Evolutionary conservation across 768 basidiomycete species (phyloP), one percentile per base, ranked within the genome.

Genomic region (Sistotremastrum niveocremeum): DNA sequence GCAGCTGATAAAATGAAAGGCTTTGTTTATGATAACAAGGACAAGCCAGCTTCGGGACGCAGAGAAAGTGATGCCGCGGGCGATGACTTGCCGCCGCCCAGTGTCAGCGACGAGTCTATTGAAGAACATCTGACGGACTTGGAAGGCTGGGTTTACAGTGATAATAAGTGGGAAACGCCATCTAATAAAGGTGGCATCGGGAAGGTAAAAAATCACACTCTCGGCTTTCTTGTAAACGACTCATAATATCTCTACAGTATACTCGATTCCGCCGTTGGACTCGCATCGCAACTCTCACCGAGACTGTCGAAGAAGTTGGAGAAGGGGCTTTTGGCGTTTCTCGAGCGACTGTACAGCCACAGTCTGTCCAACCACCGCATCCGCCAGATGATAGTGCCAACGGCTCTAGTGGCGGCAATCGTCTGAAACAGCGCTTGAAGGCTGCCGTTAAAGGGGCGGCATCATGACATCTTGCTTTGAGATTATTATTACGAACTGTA

Each of bases 101-200:
- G 20, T 20, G 49, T 44, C 30, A 44, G 37, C 1, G 59, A 54
- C 6, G 59, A 68, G 54, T 46, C 59, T 2, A 62, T 71, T 2
- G 74, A 77, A 45, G 74, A 79, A 39, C 63, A 66, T 31, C 58
- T 65, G 35, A 94, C 90, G 2, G 91, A 97, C 57, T 58, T 69
- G 3, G 88, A 93, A 49, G 91, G 91, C 4, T 97, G 91, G 91
- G 73, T 90, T 5, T 95, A 90, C 56, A 83, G 80, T 2, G 91
- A 93, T 54, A 97, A 97, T 60, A 94, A 95, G 60, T 97, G 91
- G 91, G 90, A 95, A 57, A 72, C 66, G 12, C 68, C 73, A 39
- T 79, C 77, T 45, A 67, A 68, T 46, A 83, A 80, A 53, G 86
- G 87, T 41, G 87, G 88, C 5, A 74, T 93, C 65, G 84, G 90